A percentile compares a stretch with the other conserved stretches of the same genome.
phyloP scores from a whole-genome alignment of 2,329 filamentous ascomycete genomes.

The Aureobasidium leucospermi region DNA sequence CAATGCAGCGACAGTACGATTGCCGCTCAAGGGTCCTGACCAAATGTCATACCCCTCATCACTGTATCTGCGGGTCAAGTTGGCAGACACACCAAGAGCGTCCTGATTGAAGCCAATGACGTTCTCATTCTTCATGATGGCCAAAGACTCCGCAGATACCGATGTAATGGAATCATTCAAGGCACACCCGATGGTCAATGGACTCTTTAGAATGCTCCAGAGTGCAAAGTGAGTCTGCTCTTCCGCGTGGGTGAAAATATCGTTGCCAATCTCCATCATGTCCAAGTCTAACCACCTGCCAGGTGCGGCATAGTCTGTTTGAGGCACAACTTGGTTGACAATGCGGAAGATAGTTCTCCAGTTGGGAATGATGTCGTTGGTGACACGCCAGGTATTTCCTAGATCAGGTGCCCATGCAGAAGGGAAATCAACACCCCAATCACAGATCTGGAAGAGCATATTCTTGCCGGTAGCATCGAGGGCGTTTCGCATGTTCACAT shows the following conservation, averaged over 20 bases:
- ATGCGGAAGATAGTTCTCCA: constrained; percentile 48
- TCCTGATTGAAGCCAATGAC: constrained; percentile 13
- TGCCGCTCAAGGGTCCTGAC: constrained; percentile 41
- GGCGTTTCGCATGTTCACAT: constrained; percentile 41
- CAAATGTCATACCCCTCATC: constrained; percentile 47
- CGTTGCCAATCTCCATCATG: constrained; percentile 47
- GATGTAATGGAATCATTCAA: constrained; percentile 29
- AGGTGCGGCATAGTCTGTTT: constrained; percentile 36
- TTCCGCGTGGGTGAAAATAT: constrained; percentile 38
- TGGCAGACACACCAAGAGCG: constrained; percentile 15
- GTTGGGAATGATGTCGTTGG: constrained; percentile 41
- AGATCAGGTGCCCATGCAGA: constrained; percentile 47
- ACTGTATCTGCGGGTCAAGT: constrained; percentile 34
- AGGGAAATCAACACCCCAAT: constrained; percentile 16
- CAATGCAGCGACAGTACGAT: constrained; percentile 38
- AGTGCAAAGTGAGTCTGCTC: constrained; percentile 48
- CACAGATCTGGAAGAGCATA: constrained; percentile 37
- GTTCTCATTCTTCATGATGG: constrained; percentile 27
- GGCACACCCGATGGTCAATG: constrained; percentile 42
- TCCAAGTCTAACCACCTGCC: constrained; percentile 48
- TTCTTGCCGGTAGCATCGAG: constrained; percentile 39
- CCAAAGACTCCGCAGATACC: constrained; percentile 35
- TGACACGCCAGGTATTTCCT: constrained; percentile 40
- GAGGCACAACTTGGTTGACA: constrained; percentile 45
- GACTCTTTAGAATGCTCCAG: constrained; percentile 48